Percentiles rank a stretch among this genome's conserved stretches.
These are phyloP conservation scores for Clitoria ternatea DNA, from an alignment of 306 rosid genomes.

Conservation along the genomic window DNA sequence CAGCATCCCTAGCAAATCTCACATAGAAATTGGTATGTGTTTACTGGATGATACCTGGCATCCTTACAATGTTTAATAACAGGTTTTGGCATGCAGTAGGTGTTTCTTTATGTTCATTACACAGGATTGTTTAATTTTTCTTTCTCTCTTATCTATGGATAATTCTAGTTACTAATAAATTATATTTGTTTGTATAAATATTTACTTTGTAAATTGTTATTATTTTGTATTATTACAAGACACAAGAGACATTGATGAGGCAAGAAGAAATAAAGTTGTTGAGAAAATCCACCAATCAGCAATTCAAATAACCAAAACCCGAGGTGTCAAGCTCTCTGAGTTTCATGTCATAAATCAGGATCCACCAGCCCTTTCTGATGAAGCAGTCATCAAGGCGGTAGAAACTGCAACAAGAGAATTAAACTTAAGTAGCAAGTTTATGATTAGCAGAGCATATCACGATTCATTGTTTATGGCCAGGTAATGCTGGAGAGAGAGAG, in stretches of 20 bases:
- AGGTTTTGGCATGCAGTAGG: slow-evolving; percentile 10
- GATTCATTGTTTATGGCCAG: slow-evolving; percentile 95
- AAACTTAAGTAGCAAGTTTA: slow-evolving; percentile 73
- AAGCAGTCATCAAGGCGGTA: slow-evolving; percentile 64
- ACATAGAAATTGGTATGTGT: slow-evolving; percentile 78
- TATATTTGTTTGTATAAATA: slow-evolving; percentile 5
- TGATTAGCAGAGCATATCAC: slow-evolving; percentile 96
- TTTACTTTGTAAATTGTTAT: neutral
- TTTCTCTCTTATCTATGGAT: slow-evolving; percentile 6
- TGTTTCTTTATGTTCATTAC: neutral
- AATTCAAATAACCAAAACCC: slow-evolving; percentile 49
- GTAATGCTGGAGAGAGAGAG: slow-evolving; percentile 38
- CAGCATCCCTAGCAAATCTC: slow-evolving; percentile 93
- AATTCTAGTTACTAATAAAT: neutral
- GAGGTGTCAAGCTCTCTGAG: slow-evolving; percentile 69
- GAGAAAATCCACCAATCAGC: slow-evolving; percentile 77
- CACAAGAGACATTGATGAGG: slow-evolving; percentile 87
- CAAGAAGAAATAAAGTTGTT: slow-evolving; percentile 71
- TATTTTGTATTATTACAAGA: slow-evolving; percentile 47
- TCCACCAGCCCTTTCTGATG: slow-evolving; percentile 83
- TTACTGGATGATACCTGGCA: neutral
- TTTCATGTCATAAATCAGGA: slow-evolving; percentile 82
- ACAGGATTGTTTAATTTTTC: neutral
- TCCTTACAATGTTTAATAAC: neutral
- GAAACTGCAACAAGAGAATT: slow-evolving; percentile 68